Base-by-base conservation (phyloP, 192 early-diverging fungal genomes). In the Coemansia furcata region DNA sequence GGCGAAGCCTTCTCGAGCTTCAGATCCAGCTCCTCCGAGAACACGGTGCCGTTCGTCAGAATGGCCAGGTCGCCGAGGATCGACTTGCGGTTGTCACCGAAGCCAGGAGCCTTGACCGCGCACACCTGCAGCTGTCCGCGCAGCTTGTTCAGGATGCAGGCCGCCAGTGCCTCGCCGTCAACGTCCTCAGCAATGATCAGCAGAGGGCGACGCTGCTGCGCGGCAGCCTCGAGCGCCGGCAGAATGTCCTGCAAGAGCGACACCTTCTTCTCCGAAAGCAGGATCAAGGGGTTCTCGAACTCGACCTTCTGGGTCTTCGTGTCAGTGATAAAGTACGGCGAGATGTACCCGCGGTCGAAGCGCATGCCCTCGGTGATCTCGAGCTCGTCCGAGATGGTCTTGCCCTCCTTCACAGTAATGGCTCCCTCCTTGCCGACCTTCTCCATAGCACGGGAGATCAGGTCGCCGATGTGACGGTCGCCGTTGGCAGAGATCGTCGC, bases 361-460 rank as follows among this genome's bases (percentile, higher is more conserved):
- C 95, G 91, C 98, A 99, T 99, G 67, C 96, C 96, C 86, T 99
- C 98, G 58, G 98, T 99, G 85, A 99, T 92, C 76, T 96, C 95
- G 44, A 99, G 87, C 87, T 99, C 96, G 80, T 99, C 98, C n/a
- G 94, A 90, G 62, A 98, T 91, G 54, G 98, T 99, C 87, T 98
- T 99, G 74, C 98, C 98, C 84, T 98, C 98, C 89, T 97, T 95
- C 76, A 97, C 94, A 3, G 97, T 99, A 84, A 99, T 99, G 39
- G 98, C 98, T 68, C 98, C 98, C 86, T 99, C 98, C 87, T 99
- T 99, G 67, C 98, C 98, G 67, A 99, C 98, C 90, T 98, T 98
- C 85, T 99, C 97, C 98, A 99, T 99, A 37, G 98, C 98, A 69
- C 94, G 93, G 58, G 98, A 96, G 86, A 99, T 96, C 85, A 99